These are phyloP conservation scores for Spergularia bocconei DNA, from an alignment of 148 eudicot genomes.

Conservation along the genomic window DNA sequence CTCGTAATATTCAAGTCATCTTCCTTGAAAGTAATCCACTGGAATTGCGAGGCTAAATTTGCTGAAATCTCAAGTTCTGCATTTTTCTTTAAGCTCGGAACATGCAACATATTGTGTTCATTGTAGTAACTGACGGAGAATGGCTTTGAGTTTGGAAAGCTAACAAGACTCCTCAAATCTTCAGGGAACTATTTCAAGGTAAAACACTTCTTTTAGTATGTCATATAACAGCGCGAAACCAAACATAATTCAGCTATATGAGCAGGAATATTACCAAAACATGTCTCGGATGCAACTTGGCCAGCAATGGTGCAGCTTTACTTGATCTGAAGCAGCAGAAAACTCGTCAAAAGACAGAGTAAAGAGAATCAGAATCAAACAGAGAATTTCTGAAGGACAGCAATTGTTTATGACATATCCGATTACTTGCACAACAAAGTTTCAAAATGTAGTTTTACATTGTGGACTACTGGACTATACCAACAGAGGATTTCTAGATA, in stretches of 20 bases:
- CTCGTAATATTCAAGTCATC: constrained; percentile 41
- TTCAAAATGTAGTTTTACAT: no score
- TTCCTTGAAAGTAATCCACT: constrained; percentile 40
- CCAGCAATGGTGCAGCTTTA: constrained; percentile 52
- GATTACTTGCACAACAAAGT: no score
- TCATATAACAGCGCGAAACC: not conserved
- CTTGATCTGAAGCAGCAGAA: constrained; percentile 42
- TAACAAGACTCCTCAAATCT: constrained; percentile 30
- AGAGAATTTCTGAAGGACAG: not conserved
- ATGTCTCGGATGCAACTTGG: constrained; percentile 54
- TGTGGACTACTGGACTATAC: no score
- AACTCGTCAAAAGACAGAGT: constrained; percentile 9
- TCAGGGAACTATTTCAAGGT: constrained; percentile 59
- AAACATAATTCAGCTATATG: not conserved
- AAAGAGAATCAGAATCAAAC: not conserved
- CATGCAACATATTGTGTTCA: constrained; percentile 36
- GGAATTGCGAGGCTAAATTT: constrained; percentile 50
- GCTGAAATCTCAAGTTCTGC: constrained; percentile 50
- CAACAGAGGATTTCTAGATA: no score
- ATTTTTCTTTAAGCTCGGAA: constrained; percentile 43
- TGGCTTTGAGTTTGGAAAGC: constrained; percentile 25
- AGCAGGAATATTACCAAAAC: constrained; percentile 48
- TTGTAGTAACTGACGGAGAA: constrained; percentile 39
- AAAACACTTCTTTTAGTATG: constrained; percentile 11
- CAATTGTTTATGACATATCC: not conserved